Evolutionary conservation across 768 basidiomycete species (phyloP), one percentile per base, ranked within the genome.

Genomic region (Collybia sordida): DNA sequence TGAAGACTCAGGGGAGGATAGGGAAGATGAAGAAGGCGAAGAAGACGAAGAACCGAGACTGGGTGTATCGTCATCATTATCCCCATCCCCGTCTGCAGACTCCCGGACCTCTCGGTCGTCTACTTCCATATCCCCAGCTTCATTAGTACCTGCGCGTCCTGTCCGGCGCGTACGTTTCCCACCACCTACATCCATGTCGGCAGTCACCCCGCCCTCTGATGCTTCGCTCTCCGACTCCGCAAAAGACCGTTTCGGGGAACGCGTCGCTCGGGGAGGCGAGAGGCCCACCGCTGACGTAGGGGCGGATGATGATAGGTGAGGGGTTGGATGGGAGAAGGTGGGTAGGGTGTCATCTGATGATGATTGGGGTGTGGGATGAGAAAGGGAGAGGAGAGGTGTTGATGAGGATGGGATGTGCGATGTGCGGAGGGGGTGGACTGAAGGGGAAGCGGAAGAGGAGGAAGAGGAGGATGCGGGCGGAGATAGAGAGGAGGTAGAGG

Each of bases 311-410:
- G 49, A 45, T 12, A 44, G 18, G 42, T 22, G 12, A 42, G 45
- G 47, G 15, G 56, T 47, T 15, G 28, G 24, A 6, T 17, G 39
- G 11, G 46, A n/a, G 46, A 23, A 22, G 21, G 27, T 7, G 14
- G 25, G 25, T 4, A 14, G 25, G 37, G 44, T 21, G 15, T 22
- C 25, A 18, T 82, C 82, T 19, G 79, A 79, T 22, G 75, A 72
- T 40, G 73, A 70, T 34, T 68, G 57, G 9, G 31, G 9, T 14
- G 14, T 31, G 72, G 68, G 4, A 81, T 58, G 0, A 70, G 47
- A 6, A 49, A 56, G 21, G n/a, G 25, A 56, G n/a, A 53, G 56
- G 21, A 52, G 22, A 24, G 5, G 15, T 35, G n/a, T 42, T 46
- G 31, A 45, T 43, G 9, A 53, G 1, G 47, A 36, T 47, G 46